phyloP scores from a whole-genome alignment of 2,329 filamentous ascomycete species.

The Phyllosticta capitalensis region DNA sequence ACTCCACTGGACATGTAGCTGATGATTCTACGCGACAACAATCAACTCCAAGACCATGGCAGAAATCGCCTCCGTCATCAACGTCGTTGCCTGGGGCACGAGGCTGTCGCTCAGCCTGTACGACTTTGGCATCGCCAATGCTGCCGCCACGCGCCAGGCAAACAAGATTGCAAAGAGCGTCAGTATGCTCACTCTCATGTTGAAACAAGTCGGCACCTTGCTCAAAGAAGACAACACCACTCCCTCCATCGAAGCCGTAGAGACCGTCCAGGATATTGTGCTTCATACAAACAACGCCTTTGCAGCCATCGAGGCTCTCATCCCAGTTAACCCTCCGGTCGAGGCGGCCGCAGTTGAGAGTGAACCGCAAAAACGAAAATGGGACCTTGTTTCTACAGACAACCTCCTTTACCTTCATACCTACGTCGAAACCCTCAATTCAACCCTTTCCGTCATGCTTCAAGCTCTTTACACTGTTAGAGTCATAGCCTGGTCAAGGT shows the following conservation, averaged over 20 bases:
- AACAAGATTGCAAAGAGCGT: constrained; percentile 24
- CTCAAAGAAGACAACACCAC: constrained; percentile 29
- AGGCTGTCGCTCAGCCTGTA: constrained; percentile 26
- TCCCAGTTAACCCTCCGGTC: constrained; percentile 11
- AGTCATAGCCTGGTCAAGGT: constrained; percentile 30
- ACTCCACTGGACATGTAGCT: constrained; percentile 3
- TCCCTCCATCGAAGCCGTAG: constrained; percentile 26
- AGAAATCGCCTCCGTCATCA: constrained; percentile 25
- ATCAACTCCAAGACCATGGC: constrained; percentile 19
- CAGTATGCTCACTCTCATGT: constrained; percentile 25
- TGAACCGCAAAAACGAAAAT: constrained; percentile 9
- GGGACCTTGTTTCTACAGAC: constrained; percentile 13
- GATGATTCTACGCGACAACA: neutral
- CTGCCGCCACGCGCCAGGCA: constrained; percentile 20
- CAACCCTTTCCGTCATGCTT: constrained; percentile 28
- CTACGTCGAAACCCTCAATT: constrained; percentile 26
- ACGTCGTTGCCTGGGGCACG: constrained; percentile 24
- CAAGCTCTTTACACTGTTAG: constrained; percentile 30
- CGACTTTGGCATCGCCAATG: constrained; percentile 19
- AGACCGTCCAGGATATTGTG: constrained; percentile 25
- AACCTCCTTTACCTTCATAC: constrained; percentile 24
- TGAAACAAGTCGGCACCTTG: constrained; percentile 30
- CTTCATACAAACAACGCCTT: constrained; percentile 22
- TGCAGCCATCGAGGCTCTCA: constrained; percentile 20
- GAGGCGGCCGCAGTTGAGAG: constrained; percentile 7